Conservation (phyloP, 2,329 filamentous ascomycete genomes). For the Claviceps africana region DNA sequence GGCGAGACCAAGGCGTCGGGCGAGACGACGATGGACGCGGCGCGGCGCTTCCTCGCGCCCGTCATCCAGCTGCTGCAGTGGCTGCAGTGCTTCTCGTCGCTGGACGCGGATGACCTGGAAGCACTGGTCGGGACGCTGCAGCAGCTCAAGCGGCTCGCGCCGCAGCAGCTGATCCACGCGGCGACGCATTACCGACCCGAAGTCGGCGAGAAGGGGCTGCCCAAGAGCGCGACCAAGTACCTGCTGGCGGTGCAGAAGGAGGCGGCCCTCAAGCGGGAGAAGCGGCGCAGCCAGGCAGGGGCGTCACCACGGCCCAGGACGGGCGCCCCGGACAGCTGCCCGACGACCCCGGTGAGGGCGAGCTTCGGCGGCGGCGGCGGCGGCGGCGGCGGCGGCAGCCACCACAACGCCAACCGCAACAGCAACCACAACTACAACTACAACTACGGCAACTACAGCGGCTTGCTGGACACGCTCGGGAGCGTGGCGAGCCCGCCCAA, state of each 20-base stretch:
- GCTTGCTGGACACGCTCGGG: constrained; percentile 28
- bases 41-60: constrained; percentile 72
- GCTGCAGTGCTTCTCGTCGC: constrained; percentile 93
- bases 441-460: constrained; percentile 5
- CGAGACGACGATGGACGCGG: constrained; percentile 74
- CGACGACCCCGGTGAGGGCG: constrained; percentile 29
- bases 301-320: constrained; percentile 27
- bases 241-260: constrained; percentile 69
- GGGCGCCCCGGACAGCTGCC: constrained; percentile 22
- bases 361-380: constrained; percentile 21
- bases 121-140: constrained; percentile 78
- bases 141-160: constrained; percentile 71
- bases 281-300: constrained; percentile 34
- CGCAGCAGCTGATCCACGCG: constrained; percentile 80
- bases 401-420: background rate
- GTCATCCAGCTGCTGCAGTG: constrained; percentile 91
- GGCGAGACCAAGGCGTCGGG: constrained; percentile 75
- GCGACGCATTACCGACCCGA: constrained; percentile 89
- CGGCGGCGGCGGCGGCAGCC: background rate
- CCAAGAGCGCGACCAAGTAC: constrained; percentile 80
- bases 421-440: background rate
- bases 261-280: constrained; percentile 44
- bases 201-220: constrained; percentile 83
- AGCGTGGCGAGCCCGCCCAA: constrained; percentile 25
- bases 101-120: constrained; percentile 73